Evolutionary conservation across 192 early-diverging fungal genomes (phyloP).

Genomic region (Phycomyces blakesleeanus): DNA sequence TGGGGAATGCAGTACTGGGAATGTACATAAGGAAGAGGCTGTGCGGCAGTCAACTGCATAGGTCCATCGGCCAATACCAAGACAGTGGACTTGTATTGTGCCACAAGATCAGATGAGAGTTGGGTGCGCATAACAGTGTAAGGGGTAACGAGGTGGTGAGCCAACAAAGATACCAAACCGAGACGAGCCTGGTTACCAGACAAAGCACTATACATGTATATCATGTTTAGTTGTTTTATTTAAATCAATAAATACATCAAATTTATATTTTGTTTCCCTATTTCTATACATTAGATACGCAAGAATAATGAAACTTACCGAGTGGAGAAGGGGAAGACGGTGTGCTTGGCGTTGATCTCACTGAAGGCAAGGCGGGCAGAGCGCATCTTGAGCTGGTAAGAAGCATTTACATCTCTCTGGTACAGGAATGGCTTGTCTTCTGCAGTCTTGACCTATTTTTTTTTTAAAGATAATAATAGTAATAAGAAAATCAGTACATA

Average conservation of each 20-base stretch:
- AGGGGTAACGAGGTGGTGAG: conserved; percentile 60
- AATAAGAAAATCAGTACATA: too few relatives aligned
- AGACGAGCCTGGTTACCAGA: conserved; percentile 39
- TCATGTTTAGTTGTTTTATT: too few relatives aligned
- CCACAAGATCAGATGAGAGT: conserved; percentile 46
- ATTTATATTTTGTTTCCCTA: too few relatives aligned
- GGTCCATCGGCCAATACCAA: conserved; percentile 58
- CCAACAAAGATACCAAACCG: conserved; percentile 67
- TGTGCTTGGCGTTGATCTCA: conserved; percentile 55
- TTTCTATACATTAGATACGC: conserved; percentile 10
- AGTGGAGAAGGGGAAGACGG: conserved; percentile 75
- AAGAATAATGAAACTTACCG: conserved; percentile 37
- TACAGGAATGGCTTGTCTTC: conserved; percentile 57
- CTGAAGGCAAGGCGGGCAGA: conserved; percentile 59
- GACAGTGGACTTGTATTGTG: conserved; percentile 76
- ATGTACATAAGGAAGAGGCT: conserved; percentile 74
- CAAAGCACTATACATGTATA: too few relatives aligned
- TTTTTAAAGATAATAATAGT: too few relatives aligned
- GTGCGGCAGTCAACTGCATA: conserved; percentile 61
- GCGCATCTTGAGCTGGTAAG: conserved; percentile 69
- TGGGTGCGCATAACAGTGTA: conserved; percentile 60
- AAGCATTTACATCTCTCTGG: conserved; percentile 69
- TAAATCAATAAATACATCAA: too few relatives aligned
- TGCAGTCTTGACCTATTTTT: conserved; percentile 42
- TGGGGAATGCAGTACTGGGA: conserved; percentile 56